Evolutionary conservation across 78 protist genomes (phyloP).

Genomic region (Dictyostelium brefeldianum): DNA sequence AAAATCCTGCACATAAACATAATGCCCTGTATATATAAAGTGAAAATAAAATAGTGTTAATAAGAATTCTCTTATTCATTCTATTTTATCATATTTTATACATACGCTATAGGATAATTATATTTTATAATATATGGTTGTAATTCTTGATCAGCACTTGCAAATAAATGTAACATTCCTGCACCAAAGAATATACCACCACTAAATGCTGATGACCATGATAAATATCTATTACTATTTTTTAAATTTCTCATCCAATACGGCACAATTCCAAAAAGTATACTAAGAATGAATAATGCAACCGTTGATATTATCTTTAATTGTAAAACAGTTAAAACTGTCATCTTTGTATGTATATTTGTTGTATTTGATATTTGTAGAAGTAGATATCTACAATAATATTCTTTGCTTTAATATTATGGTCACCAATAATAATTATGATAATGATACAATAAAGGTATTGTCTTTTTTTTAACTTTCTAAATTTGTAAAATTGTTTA

Average conservation of each 20-base stretch:
- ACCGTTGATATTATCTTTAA: conserved; percentile 51
- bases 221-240: conserved; percentile 6
- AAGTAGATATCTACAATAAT: no score
- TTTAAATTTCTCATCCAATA: conserved; percentile 35
- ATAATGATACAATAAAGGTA: no score
- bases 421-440: no score
- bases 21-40: neutral
- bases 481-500: no score
- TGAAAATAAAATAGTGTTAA: neutral
- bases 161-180: conserved; percentile 61
- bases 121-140: neutral
- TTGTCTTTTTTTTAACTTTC: no score
- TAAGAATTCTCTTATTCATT: no score
- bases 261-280: conserved; percentile 35
- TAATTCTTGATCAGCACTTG: conserved; percentile 13
- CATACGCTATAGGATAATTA: conserved; percentile 69
- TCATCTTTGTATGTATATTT: no score
- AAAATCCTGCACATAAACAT: conserved; percentile 73
- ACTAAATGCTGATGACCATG: conserved; percentile 34
- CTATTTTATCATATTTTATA: neutral
- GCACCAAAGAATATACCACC: conserved; percentile 74
- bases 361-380: no score
- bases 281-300: conserved; percentile 9
- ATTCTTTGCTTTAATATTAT: no score
- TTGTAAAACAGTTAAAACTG: neutral